These are phyloP conservation scores for Oryza glaberrima DNA, from an alignment of 176 grass and related monocot species.

Conservation along the genomic window DNA sequence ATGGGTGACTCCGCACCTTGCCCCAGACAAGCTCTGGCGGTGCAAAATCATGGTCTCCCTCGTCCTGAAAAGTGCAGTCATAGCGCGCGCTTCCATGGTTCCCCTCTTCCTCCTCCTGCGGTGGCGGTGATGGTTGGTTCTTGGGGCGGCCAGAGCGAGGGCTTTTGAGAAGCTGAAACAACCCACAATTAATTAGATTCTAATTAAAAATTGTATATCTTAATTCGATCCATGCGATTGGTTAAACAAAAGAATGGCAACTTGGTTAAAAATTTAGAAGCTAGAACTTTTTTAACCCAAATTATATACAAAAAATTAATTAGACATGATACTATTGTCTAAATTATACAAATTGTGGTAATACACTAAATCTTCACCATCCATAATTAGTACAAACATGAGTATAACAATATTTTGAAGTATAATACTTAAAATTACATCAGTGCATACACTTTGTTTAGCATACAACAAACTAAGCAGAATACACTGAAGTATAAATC, in stretches of 20 bases:
- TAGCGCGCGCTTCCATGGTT: slow-evolving; percentile 28
- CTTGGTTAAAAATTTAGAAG: too few relatives aligned
- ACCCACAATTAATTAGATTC: not conserved
- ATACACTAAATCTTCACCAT: not conserved
- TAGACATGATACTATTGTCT: not conserved
- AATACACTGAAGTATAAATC: not conserved
- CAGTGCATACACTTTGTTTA: not conserved
- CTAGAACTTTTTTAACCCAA: too few relatives aligned
- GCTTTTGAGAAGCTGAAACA: not conserved
- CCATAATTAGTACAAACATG: not conserved
- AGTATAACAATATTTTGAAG: not conserved
- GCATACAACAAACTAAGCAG: not conserved
- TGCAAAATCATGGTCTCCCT: slow-evolving; percentile 32
- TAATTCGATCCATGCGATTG: not conserved
- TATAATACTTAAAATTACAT: not conserved
- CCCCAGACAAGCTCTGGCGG: slow-evolving; percentile 67
- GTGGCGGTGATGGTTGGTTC: not conserved
- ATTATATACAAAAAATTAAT: not conserved
- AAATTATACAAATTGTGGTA: not conserved
- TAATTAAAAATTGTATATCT: not conserved
- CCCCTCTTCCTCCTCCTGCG: not conserved
- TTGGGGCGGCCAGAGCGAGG: not conserved
- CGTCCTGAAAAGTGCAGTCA: slow-evolving; percentile 53
- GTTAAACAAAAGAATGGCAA: not conserved
- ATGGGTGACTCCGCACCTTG: slow-evolving; percentile 87